Evolutionary conservation across 306 rosid genomes (phyloP).

Genomic region (Sechiopsis laciniata): DNA sequence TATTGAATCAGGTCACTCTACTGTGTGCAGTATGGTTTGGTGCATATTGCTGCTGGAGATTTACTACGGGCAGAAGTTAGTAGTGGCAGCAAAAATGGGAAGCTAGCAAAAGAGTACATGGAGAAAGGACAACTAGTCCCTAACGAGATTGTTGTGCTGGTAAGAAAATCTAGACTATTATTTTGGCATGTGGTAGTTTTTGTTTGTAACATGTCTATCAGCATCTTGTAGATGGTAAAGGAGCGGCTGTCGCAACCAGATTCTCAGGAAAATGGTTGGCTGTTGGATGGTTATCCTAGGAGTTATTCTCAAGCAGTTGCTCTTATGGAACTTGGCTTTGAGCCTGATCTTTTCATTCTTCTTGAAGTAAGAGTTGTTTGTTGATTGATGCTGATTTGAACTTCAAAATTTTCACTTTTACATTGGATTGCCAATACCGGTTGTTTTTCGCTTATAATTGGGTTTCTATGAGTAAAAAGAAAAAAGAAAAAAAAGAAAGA

Average conservation of each 20-base stretch:
- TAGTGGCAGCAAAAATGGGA: constrained; percentile 75
- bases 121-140: constrained; percentile 84
- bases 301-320: constrained; percentile 87
- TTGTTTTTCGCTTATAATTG: neutral
- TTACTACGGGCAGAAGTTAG: constrained; percentile 82
- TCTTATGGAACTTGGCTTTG: constrained; percentile 48
- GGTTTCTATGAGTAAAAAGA: neutral
- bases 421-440: neutral
- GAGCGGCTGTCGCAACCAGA: constrained; percentile 68
- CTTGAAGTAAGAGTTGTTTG: constrained; percentile 47
- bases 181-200: constrained; percentile 25
- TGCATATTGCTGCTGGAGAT: constrained; percentile 93
- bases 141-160: constrained; percentile 78
- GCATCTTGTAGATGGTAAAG: constrained; percentile 65
- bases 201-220: neutral
- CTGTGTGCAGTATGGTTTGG: constrained; percentile 76
- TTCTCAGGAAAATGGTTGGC: constrained; percentile 76
- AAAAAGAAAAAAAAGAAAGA: no score
- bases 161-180: constrained; percentile 28
- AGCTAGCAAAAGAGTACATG: constrained; percentile 68
- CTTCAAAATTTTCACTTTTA: neutral
- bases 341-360: constrained; percentile 73
- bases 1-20: constrained; percentile 40
- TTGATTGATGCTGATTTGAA: constrained; percentile 6
- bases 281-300: constrained; percentile 93